phyloP scores from a whole-genome alignment of 2,329 filamentous ascomycete species.

The Colletotrichum scovillei region DNA sequence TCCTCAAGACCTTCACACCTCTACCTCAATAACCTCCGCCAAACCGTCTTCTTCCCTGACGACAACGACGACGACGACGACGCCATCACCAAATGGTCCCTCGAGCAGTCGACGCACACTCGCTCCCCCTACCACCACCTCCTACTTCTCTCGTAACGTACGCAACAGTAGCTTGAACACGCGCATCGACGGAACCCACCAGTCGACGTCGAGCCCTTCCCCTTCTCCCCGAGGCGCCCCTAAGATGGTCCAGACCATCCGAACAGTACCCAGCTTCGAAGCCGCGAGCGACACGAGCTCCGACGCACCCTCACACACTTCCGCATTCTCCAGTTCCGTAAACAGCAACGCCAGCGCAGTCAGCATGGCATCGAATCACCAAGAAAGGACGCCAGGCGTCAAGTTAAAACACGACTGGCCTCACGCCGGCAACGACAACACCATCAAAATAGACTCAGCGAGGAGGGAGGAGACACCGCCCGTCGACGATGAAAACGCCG shows the following conservation, averaged over 20 bases:
- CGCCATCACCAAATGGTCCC: conserved; percentile 39
- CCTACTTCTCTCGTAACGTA: conserved; percentile 41
- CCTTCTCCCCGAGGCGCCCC: conserved; percentile 40
- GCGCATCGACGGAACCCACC: conserved; percentile 42
- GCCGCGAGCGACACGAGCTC: conserved; percentile 57
- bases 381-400: conserved; percentile 45
- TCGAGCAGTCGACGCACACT: conserved; percentile 43
- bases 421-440: conserved; percentile 17
- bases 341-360: conserved; percentile 64
- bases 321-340: conserved; percentile 66
- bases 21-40: conserved; percentile 1
- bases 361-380: conserved; percentile 53
- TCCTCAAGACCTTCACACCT: conserved; percentile 15
- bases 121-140: conserved; percentile 47
- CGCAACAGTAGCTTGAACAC: conserved; percentile 51
- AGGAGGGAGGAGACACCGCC: conserved; percentile 25
- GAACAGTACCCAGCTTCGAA: conserved; percentile 67
- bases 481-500: conserved; percentile 25
- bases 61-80: conserved; percentile 7
- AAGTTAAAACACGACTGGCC: conserved; percentile 48
- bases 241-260: conserved; percentile 61
- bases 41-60: not conserved
- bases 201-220: conserved; percentile 37
- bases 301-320: conserved; percentile 54
- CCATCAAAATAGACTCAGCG: conserved; percentile 14